Conservation (phyloP, 208 protist genomes). For the Acanthamoeba lugdunensis region DNA sequence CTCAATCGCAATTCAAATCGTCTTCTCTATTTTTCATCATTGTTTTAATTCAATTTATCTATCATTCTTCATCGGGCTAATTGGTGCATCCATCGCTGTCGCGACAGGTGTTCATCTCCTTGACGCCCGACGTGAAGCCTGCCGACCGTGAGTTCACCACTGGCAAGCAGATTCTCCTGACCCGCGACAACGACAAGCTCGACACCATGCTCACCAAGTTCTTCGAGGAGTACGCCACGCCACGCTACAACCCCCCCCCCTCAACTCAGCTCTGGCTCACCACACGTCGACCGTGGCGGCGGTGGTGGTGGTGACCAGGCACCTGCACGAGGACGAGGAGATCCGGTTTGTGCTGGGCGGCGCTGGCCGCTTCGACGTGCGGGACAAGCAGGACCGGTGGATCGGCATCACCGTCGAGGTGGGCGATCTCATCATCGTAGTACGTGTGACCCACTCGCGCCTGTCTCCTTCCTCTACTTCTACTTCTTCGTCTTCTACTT, state of each 20-base stretch:
- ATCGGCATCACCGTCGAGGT: conserved; percentile 79
- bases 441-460: conserved; percentile 18
- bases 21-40: not conserved
- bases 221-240: conserved; percentile 40
- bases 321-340: conserved; percentile 85
- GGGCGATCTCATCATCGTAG: conserved; percentile 82
- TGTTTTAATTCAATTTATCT: not conserved
- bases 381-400: conserved; percentile 81
- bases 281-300: conserved; percentile 42
- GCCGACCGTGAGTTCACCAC: conserved; percentile 48
- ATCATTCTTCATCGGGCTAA: not conserved
- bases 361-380: conserved; percentile 81
- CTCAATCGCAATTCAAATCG: too few species aligned
- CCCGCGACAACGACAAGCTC: conserved; percentile 62
- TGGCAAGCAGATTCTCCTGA: conserved; percentile 61
- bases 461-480: not conserved
- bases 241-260: not conserved
- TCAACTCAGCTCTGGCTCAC: conserved; percentile 23
- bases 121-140: conserved; percentile 20
- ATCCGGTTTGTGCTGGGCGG: conserved; percentile 83
- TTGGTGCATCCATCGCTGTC: not conserved
- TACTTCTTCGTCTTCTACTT: not conserved
- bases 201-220: conserved; percentile 64
- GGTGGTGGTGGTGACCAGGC: conserved; percentile 54
- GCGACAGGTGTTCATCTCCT: conserved; percentile 59